These are phyloP conservation scores for Imleria badia DNA, from an alignment of 768 basidiomycete species.

Conservation along the genomic window DNA sequence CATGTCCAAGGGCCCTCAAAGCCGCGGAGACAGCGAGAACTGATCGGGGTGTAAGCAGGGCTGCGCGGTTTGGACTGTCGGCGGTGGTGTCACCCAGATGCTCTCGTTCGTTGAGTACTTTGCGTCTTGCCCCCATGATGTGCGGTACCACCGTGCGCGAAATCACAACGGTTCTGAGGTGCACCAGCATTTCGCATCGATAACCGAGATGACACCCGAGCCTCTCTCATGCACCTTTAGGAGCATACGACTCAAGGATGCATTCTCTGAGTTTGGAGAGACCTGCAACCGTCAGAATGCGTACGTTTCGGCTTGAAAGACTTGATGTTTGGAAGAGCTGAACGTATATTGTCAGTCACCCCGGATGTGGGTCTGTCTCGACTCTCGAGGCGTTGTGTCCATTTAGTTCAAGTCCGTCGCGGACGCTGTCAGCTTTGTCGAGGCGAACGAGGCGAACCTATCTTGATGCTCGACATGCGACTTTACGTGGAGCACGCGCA, in stretches of 20 bases:
- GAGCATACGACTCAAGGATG: conserved; percentile 38
- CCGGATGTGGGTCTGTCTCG: conserved; percentile 37
- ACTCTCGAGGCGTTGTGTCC: conserved; percentile 46
- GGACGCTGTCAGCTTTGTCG: conserved; percentile 38
- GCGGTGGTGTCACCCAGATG: too few relatives aligned
- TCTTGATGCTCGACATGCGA: conserved; percentile 49
- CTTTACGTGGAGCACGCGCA: conserved; percentile 42
- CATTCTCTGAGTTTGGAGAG: conserved; percentile 45
- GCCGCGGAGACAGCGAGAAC: too few relatives aligned
- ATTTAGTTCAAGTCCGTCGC: conserved; percentile 40
- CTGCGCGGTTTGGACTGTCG: too few relatives aligned
- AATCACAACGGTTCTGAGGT: too few relatives aligned
- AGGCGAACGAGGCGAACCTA: conserved; percentile 40
- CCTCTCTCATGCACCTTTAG: too few relatives aligned
- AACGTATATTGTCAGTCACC: conserved; percentile 15
- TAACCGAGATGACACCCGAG: too few relatives aligned
- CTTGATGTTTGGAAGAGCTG: neutral
- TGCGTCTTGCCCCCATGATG: too few relatives aligned
- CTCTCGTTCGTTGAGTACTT: too few relatives aligned
- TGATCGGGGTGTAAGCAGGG: too few relatives aligned
- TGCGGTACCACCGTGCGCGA: too few relatives aligned
- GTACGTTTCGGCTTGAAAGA: conserved; percentile 33
- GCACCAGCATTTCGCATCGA: too few relatives aligned
- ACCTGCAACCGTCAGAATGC: conserved; percentile 38
- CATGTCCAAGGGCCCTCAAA: too few relatives aligned